phyloP scores from a whole-genome alignment of 2,329 filamentous ascomycete species.

The Pseudocercospora musae region DNA sequence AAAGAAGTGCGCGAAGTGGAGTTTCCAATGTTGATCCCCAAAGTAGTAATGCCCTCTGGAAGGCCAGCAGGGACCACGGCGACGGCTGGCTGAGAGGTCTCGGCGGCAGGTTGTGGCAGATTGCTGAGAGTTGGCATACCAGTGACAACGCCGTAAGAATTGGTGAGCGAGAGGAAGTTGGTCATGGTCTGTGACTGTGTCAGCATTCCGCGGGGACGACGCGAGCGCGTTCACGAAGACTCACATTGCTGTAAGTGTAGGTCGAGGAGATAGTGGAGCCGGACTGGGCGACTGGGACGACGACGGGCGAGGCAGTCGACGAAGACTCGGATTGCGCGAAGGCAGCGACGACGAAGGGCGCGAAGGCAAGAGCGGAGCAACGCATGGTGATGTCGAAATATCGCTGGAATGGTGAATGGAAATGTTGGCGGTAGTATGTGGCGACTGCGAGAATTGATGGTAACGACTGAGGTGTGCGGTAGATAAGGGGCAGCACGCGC shows the following conservation, averaged over 20 bases:
- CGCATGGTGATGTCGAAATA: constrained; percentile 39
- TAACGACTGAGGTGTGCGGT: not conserved
- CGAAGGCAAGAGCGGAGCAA: constrained; percentile 42
- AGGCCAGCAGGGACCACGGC: constrained; percentile 41
- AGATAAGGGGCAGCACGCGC: not conserved
- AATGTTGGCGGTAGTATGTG: not conserved
- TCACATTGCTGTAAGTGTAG: constrained; percentile 39
- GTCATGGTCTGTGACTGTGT: constrained; percentile 40
- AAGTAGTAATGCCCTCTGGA: constrained; percentile 32
- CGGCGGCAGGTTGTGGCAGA: constrained; percentile 31
- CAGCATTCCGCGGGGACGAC: not conserved
- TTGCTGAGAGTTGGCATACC: constrained; percentile 45
- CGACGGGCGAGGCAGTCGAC: constrained; percentile 12
- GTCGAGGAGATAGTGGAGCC: constrained; percentile 21
- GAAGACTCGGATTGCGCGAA: constrained; percentile 36
- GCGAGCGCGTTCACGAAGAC: not conserved
- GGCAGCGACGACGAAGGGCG: constrained; percentile 44
- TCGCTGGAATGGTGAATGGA: constrained; percentile 1
- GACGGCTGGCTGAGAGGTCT: constrained; percentile 16
- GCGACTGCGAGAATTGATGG: not conserved
- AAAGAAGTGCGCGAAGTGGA: constrained; percentile 33
- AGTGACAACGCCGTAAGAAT: constrained; percentile 50
- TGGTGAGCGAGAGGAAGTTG: constrained; percentile 46
- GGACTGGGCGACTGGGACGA: constrained; percentile 14
- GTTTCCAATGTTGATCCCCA: constrained; percentile 24